These are phyloP conservation scores for Angomonas ambiguus DNA, from an alignment of 208 protist genomes.

Conservation along the genomic window DNA sequence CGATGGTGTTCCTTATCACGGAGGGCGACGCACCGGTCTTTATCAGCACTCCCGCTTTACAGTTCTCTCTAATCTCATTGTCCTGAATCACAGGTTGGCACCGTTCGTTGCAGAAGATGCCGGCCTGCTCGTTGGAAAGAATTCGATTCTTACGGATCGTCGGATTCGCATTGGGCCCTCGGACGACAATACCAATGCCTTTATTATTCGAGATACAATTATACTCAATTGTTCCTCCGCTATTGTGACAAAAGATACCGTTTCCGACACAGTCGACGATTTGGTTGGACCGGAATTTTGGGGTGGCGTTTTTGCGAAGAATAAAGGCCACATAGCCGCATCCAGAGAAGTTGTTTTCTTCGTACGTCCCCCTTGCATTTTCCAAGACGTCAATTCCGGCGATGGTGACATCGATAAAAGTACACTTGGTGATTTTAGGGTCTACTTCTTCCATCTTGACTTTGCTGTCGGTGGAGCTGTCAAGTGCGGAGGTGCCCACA, in stretches of 20 bases:
- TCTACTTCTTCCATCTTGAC: background rate
- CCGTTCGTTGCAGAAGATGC: constrained; percentile 78
- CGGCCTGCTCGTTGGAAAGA: constrained; percentile 63
- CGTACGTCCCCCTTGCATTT: constrained; percentile 53
- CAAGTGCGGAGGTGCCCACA: constrained; percentile 17
- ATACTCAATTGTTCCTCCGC: constrained; percentile 59
- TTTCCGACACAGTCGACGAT: constrained; percentile 68
- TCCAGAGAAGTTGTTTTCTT: constrained; percentile 66
- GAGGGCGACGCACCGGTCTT: constrained; percentile 65
- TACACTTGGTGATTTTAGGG: constrained; percentile 70
- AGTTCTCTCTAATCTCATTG: constrained; percentile 71
- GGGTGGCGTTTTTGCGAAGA: constrained; percentile 50
- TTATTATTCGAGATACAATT: constrained; percentile 77
- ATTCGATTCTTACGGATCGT: constrained; percentile 69
- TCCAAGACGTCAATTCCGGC: constrained; percentile 72
- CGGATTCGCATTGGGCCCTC: constrained; percentile 40
- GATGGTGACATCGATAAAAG: constrained; percentile 66
- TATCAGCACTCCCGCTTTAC: constrained; percentile 79
- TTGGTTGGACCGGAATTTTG: constrained; percentile 53
- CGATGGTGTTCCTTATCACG: constrained; percentile 67
- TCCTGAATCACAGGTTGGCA: constrained; percentile 57
- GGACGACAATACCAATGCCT: constrained; percentile 79
- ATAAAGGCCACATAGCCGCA: constrained; percentile 83
- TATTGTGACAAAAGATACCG: constrained; percentile 85
- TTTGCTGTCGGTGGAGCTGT: background rate